Evolutionary conservation across 306 rosid species (phyloP).

Genomic region (Ormosia emarginata): DNA sequence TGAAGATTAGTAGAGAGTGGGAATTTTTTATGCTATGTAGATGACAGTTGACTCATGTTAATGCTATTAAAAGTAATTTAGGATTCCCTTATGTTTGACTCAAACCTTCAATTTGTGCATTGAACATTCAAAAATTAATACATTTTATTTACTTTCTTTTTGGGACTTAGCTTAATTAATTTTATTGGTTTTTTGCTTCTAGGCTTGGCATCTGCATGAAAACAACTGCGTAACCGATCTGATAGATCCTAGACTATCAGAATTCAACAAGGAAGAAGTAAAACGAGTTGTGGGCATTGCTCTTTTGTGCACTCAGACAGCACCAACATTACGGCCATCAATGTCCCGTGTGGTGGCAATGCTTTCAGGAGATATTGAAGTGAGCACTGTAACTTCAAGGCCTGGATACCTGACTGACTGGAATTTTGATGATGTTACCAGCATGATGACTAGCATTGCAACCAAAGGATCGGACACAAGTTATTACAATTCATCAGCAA

Average conservation of each 20-base stretch:
- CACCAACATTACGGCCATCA: constrained; percentile 52
- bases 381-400: constrained; percentile 42
- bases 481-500: constrained; percentile 22
- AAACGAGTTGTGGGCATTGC: constrained; percentile 47
- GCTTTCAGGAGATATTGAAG: constrained; percentile 67
- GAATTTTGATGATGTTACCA: constrained; percentile 50
- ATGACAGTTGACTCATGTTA: background rate
- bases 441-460: constrained; percentile 14
- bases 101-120: background rate
- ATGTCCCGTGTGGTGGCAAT: constrained; percentile 79
- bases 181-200: background rate
- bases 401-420: constrained; percentile 70
- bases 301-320: constrained; percentile 62
- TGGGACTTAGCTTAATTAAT: background rate
- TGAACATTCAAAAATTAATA: background rate
- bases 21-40: background rate
- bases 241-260: constrained; percentile 41
- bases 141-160: background rate
- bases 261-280: constrained; percentile 45
- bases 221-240: constrained; percentile 35
- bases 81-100: background rate
- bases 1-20: background rate
- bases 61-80: background rate
- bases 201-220: constrained; percentile 77
- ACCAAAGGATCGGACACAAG: constrained; percentile 29